phyloP scores from a whole-genome alignment of 2,329 filamentous ascomycete genomes.

The Trematosphaeria pertusa region DNA sequence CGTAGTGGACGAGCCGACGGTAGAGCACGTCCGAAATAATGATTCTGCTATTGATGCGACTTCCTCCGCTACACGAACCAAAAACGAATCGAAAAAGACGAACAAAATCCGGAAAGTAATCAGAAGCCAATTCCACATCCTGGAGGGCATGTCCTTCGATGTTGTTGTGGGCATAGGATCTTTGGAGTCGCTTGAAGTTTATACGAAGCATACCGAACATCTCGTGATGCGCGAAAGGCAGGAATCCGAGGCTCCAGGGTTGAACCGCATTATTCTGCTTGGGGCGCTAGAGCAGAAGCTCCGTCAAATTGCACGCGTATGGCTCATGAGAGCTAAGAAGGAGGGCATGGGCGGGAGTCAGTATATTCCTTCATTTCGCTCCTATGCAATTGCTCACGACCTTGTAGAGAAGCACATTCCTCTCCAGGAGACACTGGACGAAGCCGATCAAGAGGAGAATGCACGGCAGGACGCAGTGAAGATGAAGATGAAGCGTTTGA shows the following conservation, averaged over 20 bases:
- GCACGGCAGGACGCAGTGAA: not conserved
- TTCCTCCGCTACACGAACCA: too few species aligned
- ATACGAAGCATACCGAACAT: not conserved
- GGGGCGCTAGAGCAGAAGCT: not conserved
- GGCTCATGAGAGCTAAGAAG: not conserved
- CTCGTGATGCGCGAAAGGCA: not conserved
- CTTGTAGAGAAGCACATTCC: too few species aligned
- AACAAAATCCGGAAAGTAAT: too few species aligned
- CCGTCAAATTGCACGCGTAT: not conserved
- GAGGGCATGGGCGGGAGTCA: too few species aligned
- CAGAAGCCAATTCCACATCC: not conserved
- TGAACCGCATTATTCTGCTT: not conserved
- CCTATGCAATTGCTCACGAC: too few species aligned
- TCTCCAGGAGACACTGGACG: not conserved
- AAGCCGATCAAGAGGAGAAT: not conserved
- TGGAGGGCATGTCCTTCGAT: not conserved
- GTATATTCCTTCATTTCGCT: too few species aligned
- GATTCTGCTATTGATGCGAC: not conserved
- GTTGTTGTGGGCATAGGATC: not conserved
- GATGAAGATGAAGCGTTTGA: not conserved
- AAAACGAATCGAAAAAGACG: too few species aligned
- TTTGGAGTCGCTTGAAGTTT: not conserved
- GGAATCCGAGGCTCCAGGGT: not conserved
- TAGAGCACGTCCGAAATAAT: not conserved
- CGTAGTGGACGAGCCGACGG: not conserved